Percentiles rank a stretch among this genome's conserved stretches.
Evolutionary conservation across 1,284 basidiomycete species (phyloP).

Genomic region (Tilletia setariae): DNA sequence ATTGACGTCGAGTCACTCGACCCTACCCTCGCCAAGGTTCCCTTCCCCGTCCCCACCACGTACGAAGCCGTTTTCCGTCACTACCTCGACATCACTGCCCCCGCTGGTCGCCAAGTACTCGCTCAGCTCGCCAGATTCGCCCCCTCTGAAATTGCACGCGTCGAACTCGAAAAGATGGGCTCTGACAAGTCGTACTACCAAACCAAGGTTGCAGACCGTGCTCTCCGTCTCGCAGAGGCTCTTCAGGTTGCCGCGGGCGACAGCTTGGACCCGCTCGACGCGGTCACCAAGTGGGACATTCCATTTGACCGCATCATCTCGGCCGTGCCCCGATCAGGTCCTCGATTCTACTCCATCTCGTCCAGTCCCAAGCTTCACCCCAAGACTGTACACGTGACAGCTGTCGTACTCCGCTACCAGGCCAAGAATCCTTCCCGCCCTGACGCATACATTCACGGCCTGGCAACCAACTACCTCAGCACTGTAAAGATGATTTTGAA

Average conservation of each 20-base stretch:
- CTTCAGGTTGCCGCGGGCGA: conserved; percentile 80
- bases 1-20: conserved; percentile 89
- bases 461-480: conserved; percentile 52
- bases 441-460: conserved; percentile 39
- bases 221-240: conserved; percentile 84
- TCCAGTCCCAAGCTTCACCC: conserved; percentile 89
- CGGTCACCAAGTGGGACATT: conserved; percentile 82
- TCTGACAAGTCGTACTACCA: conserved; percentile 83
- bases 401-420: conserved; percentile 65
- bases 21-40: conserved; percentile 94
- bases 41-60: conserved; percentile 95
- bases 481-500: conserved; percentile 67
- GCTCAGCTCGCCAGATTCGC: conserved; percentile 82
- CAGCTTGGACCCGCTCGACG: conserved; percentile 64
- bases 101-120: conserved; percentile 88
- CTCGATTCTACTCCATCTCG: conserved; percentile 97
- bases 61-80: conserved; percentile 90
- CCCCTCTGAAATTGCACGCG: conserved; percentile 73
- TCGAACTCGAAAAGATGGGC: conserved; percentile 72
- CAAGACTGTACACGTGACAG: conserved; percentile 85
- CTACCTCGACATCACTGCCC: conserved; percentile 92
- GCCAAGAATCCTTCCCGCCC: conserved; percentile 21
- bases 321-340: conserved; percentile 84
- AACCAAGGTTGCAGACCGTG: conserved; percentile 70
- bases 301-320: conserved; percentile 96